A percentile compares a stretch with the other conserved stretches of the same genome.
phyloP scores from a whole-genome alignment of 78 protist species.

The Blattamonas nauphoetae region DNA sequence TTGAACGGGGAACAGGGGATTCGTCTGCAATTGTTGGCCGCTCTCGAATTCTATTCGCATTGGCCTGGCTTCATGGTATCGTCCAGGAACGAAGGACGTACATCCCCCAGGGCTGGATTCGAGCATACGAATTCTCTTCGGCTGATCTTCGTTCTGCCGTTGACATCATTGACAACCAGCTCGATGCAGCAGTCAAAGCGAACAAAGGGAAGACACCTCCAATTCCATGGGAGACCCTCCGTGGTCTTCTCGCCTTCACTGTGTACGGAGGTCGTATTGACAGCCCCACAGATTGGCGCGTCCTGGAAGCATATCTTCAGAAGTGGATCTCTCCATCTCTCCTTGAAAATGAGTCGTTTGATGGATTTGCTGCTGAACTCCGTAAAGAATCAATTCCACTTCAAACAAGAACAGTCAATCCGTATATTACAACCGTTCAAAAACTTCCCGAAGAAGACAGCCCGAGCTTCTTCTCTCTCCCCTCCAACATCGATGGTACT shows the following conservation, averaged over 20 bases:
- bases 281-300: slow-evolving; percentile 35
- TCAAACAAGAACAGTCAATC: not conserved
- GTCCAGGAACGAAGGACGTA: slow-evolving; percentile 73
- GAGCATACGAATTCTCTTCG: slow-evolving; percentile 61
- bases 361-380: not conserved
- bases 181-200: not conserved
- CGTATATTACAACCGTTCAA: not conserved
- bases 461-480: slow-evolving; percentile 54
- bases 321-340: slow-evolving; percentile 13
- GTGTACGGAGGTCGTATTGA: slow-evolving; percentile 69
- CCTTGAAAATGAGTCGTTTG: not conserved
- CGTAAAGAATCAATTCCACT: not conserved
- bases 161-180: slow-evolving; percentile 30
- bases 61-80: slow-evolving; percentile 68
- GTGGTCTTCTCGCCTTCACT: slow-evolving; percentile 47
- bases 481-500: slow-evolving; percentile 51
- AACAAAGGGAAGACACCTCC: not conserved
- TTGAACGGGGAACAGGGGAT: not conserved
- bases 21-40: not conserved
- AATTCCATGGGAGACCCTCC: slow-evolving; percentile 40
- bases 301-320: slow-evolving; percentile 49
- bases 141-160: slow-evolving; percentile 59
- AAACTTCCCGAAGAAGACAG: slow-evolving; percentile 42
- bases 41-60: slow-evolving; percentile 39
- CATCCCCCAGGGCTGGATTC: slow-evolving; percentile 74